These are phyloP conservation scores for Tilletia indica DNA, from an alignment of 1,284 basidiomycete genomes.

Conservation along the genomic window DNA sequence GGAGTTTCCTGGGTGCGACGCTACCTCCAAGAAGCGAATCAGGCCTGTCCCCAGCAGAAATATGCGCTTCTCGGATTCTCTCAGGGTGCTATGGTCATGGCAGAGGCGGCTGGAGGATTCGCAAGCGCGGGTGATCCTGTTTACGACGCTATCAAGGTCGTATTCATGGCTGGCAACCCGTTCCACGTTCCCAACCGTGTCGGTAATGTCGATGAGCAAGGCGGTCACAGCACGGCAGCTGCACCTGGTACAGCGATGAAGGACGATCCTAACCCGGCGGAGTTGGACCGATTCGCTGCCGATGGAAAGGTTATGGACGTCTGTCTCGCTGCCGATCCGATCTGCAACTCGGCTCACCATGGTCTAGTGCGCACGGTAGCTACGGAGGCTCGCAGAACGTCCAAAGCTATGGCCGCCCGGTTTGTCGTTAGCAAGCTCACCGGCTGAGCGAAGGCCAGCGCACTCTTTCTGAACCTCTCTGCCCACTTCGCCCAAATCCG, in stretches of 20 bases:
- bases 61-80: neutral
- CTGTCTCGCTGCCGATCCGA: neutral
- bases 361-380: neutral
- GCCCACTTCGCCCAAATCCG: too few species aligned
- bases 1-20: neutral
- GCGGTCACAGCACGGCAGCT: neutral
- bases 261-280: neutral
- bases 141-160: neutral
- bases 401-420: neutral
- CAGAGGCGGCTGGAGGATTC: neutral
- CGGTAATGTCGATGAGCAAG: neutral
- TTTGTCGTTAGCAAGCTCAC: too few species aligned
- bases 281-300: neutral
- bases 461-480: too few species aligned
- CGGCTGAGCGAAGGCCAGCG: too few species aligned
- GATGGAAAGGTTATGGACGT: neutral
- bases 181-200: neutral
- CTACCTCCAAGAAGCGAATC: neutral
- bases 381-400: neutral
- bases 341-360: neutral
- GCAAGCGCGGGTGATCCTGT: neutral
- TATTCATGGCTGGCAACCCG: neutral
- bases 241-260: neutral
- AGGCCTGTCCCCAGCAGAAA: neutral
- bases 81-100: neutral